Percentiles rank a stretch among this genome's conserved stretches.
Evolutionary conservation across 2,329 filamentous ascomycete species (phyloP).

Genomic region (Pseudogymnoascus sp.): DNA sequence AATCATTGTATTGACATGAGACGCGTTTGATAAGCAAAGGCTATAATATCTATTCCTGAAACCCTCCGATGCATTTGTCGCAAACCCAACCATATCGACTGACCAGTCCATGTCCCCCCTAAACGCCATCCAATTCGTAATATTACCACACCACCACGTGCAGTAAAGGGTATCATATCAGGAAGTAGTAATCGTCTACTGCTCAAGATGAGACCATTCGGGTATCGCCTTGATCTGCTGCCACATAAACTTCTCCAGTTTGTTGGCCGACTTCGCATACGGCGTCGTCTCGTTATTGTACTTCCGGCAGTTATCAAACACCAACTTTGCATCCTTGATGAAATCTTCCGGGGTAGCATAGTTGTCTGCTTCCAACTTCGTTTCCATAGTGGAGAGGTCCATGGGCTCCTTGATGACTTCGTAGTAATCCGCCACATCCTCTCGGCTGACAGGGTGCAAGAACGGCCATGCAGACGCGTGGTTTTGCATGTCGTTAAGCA

Average conservation of each 20-base stretch:
- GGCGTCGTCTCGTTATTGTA: slow-evolving; percentile 96
- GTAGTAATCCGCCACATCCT: slow-evolving; percentile 98
- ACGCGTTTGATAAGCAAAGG: background rate
- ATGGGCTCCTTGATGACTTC: slow-evolving; percentile 97
- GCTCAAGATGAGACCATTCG: slow-evolving; percentile 64
- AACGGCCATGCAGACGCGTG: slow-evolving; percentile 93
- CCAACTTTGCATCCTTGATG: slow-evolving; percentile 75
- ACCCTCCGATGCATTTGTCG: background rate
- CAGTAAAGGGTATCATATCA: slow-evolving; percentile 3
- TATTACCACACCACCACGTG: slow-evolving; percentile 1
- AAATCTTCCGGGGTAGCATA: slow-evolving; percentile 92
- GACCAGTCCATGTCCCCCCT: background rate
- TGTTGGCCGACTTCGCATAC: slow-evolving; percentile 91
- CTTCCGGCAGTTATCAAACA: slow-evolving; percentile 90
- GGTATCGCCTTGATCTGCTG: slow-evolving; percentile 83
- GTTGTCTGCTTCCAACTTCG: slow-evolving; percentile 85
- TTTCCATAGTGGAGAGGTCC: slow-evolving; percentile 94
- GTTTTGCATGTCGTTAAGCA: slow-evolving; percentile 93
- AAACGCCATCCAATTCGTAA: slow-evolving; percentile 4
- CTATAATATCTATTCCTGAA: background rate
- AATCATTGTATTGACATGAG: background rate
- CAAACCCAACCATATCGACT: background rate
- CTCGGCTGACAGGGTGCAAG: slow-evolving; percentile 83
- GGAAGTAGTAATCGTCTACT: background rate
- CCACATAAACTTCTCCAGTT: slow-evolving; percentile 94